phyloP scores from a whole-genome alignment of 768 basidiomycete species.

The Boletus subcaerulescens region DNA sequence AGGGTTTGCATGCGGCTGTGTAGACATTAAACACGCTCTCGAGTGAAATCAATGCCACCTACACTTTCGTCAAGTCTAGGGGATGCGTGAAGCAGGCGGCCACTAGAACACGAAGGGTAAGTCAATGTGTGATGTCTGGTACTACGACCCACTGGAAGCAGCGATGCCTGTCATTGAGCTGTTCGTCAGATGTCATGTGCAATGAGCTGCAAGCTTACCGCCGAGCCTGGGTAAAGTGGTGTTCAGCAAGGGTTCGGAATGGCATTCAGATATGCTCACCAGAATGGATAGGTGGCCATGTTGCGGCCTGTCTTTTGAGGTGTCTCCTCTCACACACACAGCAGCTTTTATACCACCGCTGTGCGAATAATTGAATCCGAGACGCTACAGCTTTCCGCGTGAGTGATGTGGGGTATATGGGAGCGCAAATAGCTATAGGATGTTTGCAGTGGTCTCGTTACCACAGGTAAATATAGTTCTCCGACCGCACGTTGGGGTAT shows the following conservation, averaged over 20 bases:
- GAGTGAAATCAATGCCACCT: constrained; percentile 21
- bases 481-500: constrained; percentile 1
- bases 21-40: constrained; percentile 1
- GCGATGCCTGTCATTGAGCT: constrained; percentile 47
- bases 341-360: constrained; percentile 18
- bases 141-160: constrained; percentile 52
- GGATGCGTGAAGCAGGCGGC: constrained; percentile 82
- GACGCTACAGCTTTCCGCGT: constrained; percentile 10
- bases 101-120: constrained; percentile 43
- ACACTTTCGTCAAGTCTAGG: constrained; percentile 85
- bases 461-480: constrained; percentile 3
- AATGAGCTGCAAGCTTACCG: constrained; percentile 37
- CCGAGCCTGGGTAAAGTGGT: constrained; percentile 48
- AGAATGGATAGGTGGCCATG: constrained; percentile 33
- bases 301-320: constrained; percentile 9
- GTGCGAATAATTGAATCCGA: not conserved
- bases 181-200: not conserved
- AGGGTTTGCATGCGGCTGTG: constrained; percentile 80
- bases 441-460: not conserved
- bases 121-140: not conserved
- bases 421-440: constrained; percentile 23
- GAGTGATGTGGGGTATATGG: not conserved
- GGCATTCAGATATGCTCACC: constrained; percentile 19
- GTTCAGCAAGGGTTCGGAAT: not conserved
- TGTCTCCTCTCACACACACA: not conserved